Percentiles rank a stretch among this genome's conserved stretches.
Conservation (phyloP, 73 alveolate species). For the Halteria grandinella region DNA sequence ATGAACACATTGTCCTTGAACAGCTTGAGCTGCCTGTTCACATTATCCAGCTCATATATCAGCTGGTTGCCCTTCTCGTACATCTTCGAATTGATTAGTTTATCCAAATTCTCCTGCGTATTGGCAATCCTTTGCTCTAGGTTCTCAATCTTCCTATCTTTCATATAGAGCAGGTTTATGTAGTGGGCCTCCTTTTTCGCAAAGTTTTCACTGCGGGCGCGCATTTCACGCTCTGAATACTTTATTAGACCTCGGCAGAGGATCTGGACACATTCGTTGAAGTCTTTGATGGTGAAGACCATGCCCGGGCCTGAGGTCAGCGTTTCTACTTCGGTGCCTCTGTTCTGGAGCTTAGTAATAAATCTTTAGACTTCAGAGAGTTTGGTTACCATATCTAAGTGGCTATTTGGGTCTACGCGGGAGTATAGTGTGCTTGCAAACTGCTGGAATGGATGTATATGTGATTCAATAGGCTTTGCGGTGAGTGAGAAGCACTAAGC, state of each 20-base stretch:
- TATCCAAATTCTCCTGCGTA: conserved; percentile 58
- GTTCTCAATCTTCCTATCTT: conserved; percentile 38
- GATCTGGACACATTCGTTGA: conserved; percentile 61
- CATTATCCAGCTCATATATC: conserved; percentile 90
- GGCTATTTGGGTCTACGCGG: conserved; percentile 58
- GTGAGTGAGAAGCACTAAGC: conserved; percentile 38
- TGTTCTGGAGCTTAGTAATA: conserved; percentile 62
- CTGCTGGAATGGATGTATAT: conserved; percentile 68
- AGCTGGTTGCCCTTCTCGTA: conserved; percentile 78
- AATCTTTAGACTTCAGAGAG: conserved; percentile 64
- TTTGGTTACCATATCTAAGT: conserved; percentile 70
- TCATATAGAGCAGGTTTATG: conserved; percentile 38
- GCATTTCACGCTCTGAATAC: conserved; percentile 62
- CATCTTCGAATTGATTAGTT: conserved; percentile 65
- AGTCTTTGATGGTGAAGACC: conserved; percentile 69
- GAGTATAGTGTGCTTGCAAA: conserved; percentile 63
- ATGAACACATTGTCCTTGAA: conserved; percentile 85
- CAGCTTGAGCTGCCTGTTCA: conserved; percentile 81
- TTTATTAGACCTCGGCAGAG: conserved; percentile 62
- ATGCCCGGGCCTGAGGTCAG: conserved; percentile 77
- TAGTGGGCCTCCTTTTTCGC: conserved; percentile 53
- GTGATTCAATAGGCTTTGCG: conserved; percentile 30
- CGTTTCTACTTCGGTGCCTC: conserved; percentile 78
- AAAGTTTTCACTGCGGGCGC: conserved; percentile 61
- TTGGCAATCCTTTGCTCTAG: conserved; percentile 42